A percentile compares a stretch with the other conserved stretches of the same genome.
Evolutionary conservation across 2,329 filamentous ascomycete species (phyloP).

Genomic region (Beauveria rudraprayagi): DNA sequence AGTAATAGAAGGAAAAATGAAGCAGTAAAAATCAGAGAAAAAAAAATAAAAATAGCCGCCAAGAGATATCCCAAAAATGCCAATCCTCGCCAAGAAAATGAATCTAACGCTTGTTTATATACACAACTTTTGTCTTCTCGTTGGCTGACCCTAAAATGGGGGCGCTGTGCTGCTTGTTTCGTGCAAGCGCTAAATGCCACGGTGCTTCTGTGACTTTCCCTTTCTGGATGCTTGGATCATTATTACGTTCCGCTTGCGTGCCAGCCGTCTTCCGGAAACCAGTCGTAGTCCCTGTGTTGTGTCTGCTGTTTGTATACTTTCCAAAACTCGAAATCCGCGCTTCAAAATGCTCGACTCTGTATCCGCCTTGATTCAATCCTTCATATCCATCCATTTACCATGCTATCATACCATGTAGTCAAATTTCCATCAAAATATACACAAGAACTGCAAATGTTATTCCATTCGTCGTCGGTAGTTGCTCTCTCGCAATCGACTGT

Average conservation of each 20-base stretch:
- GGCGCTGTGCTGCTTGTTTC: not conserved
- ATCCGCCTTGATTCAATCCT: not conserved
- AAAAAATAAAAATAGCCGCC: not conserved
- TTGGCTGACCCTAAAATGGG: not conserved
- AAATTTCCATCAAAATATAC: not conserved
- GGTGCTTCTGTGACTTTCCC: conserved; percentile 4
- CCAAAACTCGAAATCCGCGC: not conserved
- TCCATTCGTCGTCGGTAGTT: conserved; percentile 33
- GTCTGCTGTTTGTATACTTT: conserved; percentile 3
- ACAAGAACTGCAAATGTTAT: conserved; percentile 13
- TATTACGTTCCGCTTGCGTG: conserved; percentile 8
- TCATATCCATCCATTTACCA: not conserved
- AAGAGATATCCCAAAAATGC: not conserved
- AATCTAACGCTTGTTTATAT: conserved; percentile 6
- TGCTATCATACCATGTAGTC: not conserved
- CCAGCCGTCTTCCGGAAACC: conserved; percentile 10
- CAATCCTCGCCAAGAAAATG: conserved; percentile 1
- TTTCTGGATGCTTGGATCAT: not conserved
- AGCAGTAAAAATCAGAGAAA: not conserved
- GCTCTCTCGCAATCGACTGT: conserved; percentile 36
- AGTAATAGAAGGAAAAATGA: not conserved
- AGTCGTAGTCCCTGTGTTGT: not conserved
- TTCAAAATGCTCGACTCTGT: conserved; percentile 7
- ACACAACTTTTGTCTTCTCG: conserved; percentile 6
- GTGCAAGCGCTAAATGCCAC: not conserved